Evolutionary conservation across 1,139 yeast genomes (phyloP), one percentile per base, ranked within the genome.

Genomic region (Geotrichum australiense): DNA sequence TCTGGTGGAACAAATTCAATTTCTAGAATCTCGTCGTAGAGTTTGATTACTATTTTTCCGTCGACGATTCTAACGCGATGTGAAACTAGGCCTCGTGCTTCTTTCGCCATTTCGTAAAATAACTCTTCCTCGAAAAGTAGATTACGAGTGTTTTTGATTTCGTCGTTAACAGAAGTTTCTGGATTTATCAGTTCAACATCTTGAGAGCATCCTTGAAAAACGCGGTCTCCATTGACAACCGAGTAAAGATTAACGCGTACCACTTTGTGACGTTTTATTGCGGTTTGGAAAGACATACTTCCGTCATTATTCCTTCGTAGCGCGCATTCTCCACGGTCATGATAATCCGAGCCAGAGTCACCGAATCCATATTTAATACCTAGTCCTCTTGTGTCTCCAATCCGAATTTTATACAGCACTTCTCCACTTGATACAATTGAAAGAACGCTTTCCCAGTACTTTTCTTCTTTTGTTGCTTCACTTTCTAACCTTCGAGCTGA

Each of bases 331-430:
- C 96, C 96, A 49, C 74, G 73, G 52, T 85, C 93, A 42, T 65
- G 64, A 53, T 75, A 84, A 26, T 70, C 74, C 1, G 95, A 84
- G 0, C 97, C 98, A 0, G 94, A 78, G 59, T 87, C 96, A 7
- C 83, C 91, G 61, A 76, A 91, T 0, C 97, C 97, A 57, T 83
- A 89, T 54, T 84, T 85, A 27, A 89, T 81, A 1, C 89, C 94
- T 33, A 89, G 63, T 29, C 76, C 76, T 35, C 68, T 52, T 58
- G 79, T 59, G 10, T 59, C 59, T 18, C 68, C 69, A 43, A 76
- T 81, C 44, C 79, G 70, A 28, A 80, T 70, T 54, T 83, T 83
- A 55, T 80, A 80, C 14, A 89, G 64, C 1, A 82, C 80, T 54
- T 87, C 96, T 37, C 81, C 76, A 11, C 69, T 70, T 43, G 74